A percentile compares a stretch with the other conserved stretches of the same genome.
phyloP scores from a whole-genome alignment of 1,284 basidiomycete species.

The Ustilago cynodontis region DNA sequence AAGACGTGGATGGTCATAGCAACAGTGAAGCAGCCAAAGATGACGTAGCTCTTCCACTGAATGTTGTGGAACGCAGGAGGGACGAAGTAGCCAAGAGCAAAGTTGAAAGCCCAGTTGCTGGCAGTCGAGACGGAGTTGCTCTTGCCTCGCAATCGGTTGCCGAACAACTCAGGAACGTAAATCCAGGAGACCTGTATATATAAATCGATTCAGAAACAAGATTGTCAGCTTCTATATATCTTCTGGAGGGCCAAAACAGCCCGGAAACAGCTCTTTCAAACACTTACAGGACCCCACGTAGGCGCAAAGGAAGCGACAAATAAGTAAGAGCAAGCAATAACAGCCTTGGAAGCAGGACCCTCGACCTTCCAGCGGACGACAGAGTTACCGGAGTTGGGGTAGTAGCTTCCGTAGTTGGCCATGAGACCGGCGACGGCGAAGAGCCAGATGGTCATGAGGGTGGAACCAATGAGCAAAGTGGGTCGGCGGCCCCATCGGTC shows the following conservation, averaged over 20 bases:
- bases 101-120: slow-evolving; percentile 37
- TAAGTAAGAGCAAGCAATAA: slow-evolving; percentile 50
- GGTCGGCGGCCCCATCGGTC: slow-evolving; percentile 55
- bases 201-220: too few relatives aligned
- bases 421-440: slow-evolving; percentile 44
- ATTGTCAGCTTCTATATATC: too few relatives aligned
- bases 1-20: slow-evolving; percentile 46
- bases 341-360: slow-evolving; percentile 35
- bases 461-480: slow-evolving; percentile 44
- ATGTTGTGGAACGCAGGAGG: slow-evolving; percentile 47
- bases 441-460: slow-evolving; percentile 45
- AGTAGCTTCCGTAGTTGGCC: slow-evolving; percentile 30
- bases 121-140: slow-evolving; percentile 34
- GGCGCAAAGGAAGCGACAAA: slow-evolving; percentile 50
- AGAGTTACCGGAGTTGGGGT: slow-evolving; percentile 8
- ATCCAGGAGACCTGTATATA: slow-evolving; percentile 14
- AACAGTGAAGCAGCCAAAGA: slow-evolving; percentile 41
- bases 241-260: too few relatives aligned
- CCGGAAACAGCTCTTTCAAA: neutral
- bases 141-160: slow-evolving; percentile 39
- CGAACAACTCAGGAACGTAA: slow-evolving; percentile 43
- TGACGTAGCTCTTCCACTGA: slow-evolving; percentile 48
- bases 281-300: slow-evolving; percentile 29
- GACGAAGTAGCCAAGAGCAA: slow-evolving; percentile 41
- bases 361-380: slow-evolving; percentile 43